Conservation (phyloP, 2,329 filamentous ascomycete species). For the Xylogone sp. region DNA sequence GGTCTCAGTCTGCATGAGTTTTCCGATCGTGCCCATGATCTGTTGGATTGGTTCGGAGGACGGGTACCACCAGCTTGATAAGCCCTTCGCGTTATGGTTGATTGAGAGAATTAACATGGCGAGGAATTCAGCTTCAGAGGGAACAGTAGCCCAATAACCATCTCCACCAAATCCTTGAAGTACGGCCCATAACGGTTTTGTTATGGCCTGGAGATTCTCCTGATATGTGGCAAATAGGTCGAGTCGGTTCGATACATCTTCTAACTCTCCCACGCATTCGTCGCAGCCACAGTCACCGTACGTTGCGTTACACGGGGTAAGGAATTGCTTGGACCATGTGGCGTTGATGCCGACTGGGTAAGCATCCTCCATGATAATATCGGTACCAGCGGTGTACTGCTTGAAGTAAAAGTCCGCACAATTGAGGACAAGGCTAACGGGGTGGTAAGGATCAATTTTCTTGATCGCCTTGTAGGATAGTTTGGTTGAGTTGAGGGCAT, state of each 20-base stretch:
- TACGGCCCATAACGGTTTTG: conserved; percentile 44
- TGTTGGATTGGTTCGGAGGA: conserved; percentile 19
- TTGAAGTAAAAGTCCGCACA: conserved; percentile 49
- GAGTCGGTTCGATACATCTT: conserved; percentile 33
- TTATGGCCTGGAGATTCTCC: conserved; percentile 29
- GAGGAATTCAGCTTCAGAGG: conserved; percentile 38
- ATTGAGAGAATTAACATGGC: conserved; percentile 42
- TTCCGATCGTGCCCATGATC: conserved; percentile 32
- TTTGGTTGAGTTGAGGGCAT: conserved; percentile 39
- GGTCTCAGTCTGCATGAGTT: conserved; percentile 28
- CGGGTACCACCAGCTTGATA: conserved; percentile 41
- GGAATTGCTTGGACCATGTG: conserved; percentile 38
- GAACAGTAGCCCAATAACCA: conserved; percentile 42
- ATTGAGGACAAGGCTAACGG: conserved; percentile 46
- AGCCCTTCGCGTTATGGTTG: conserved; percentile 45
- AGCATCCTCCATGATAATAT: conserved; percentile 47
- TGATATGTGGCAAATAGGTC: conserved; percentile 35
- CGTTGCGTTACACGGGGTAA: conserved; percentile 44
- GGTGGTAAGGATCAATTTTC: conserved; percentile 47
- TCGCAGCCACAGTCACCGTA: conserved; percentile 52
- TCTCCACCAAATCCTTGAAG: conserved; percentile 45
- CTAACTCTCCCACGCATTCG: conserved; percentile 31
- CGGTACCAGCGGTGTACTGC: conserved; percentile 44
- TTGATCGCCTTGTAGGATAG: conserved; percentile 40
- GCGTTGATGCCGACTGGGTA: conserved; percentile 47